A percentile compares a stretch with the other conserved stretches of the same genome.
phyloP scores from a whole-genome alignment of 371 early-diverging fungal species.

The Mucor circinelloides region DNA sequence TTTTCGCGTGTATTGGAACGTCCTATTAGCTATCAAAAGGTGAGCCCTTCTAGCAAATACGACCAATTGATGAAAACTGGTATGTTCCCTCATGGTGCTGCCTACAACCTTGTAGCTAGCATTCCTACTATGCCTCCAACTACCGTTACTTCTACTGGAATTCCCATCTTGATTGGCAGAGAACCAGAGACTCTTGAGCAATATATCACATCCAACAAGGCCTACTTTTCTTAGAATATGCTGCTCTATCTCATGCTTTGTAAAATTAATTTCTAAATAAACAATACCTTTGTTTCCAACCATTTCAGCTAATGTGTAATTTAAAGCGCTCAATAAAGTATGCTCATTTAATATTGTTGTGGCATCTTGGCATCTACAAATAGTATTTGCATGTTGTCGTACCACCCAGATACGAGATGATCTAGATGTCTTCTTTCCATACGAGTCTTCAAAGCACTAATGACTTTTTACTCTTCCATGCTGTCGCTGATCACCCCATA shows the following conservation, averaged over 20 bases:
- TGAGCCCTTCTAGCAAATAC: not conserved
- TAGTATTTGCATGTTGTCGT: not conserved
- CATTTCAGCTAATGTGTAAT: too few relatives aligned
- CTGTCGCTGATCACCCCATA: not conserved
- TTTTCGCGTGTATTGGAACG: conserved; percentile 11
- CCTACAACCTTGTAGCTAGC: not conserved
- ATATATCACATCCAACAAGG: not conserved
- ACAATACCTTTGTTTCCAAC: not conserved
- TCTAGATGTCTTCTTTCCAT: too few relatives aligned
- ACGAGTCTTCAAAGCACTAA: too few relatives aligned
- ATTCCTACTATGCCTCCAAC: not conserved
- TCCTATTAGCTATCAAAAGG: conserved; percentile 5
- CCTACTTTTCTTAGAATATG: not conserved
- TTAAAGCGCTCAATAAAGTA: too few relatives aligned
- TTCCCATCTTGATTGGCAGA: not conserved
- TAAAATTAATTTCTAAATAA: not conserved
- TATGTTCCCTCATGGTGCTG: not conserved
- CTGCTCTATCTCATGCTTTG: too few relatives aligned
- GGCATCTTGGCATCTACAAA: not conserved
- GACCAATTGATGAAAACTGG: not conserved
- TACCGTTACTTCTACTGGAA: not conserved
- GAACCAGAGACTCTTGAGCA: not conserved
- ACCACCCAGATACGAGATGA: not conserved
- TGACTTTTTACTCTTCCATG: not conserved
- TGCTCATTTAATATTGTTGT: not conserved